A percentile compares a stretch with the other conserved stretches of the same genome.
These are phyloP conservation scores for Didymella segeticola DNA, from an alignment of 2,329 filamentous ascomycete species.

Conservation along the genomic window DNA sequence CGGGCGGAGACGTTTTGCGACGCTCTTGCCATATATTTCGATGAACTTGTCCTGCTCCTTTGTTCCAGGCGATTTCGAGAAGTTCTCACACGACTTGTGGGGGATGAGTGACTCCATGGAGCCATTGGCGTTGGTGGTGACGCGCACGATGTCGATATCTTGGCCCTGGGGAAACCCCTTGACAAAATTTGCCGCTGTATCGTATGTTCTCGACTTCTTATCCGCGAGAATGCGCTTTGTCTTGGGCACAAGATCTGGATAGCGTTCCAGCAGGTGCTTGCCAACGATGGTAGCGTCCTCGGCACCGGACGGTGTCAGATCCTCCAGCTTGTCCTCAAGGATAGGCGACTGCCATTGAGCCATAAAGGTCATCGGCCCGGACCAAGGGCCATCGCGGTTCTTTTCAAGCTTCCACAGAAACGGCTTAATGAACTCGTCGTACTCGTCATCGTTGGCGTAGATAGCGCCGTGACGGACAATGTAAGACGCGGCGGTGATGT, in stretches of 20 bases:
- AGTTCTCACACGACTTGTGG: conserved; percentile 45
- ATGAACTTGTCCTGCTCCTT: conserved; percentile 41
- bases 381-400: conserved; percentile 56
- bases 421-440: conserved; percentile 57
- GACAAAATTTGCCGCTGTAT: conserved; percentile 42
- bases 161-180: conserved; percentile 37
- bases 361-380: conserved; percentile 64
- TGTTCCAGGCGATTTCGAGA: conserved; percentile 40
- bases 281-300: conserved; percentile 65
- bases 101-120: conserved; percentile 42
- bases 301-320: conserved; percentile 37
- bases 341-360: conserved; percentile 63
- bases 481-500: conserved; percentile 57
- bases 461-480: conserved; percentile 59
- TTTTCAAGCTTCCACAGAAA: conserved; percentile 65
- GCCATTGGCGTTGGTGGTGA: conserved; percentile 38
- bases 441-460: conserved; percentile 59
- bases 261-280: conserved; percentile 63
- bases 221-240: conserved; percentile 40
- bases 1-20: conserved; percentile 32
- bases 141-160: conserved; percentile 43
- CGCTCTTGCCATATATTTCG: conserved; percentile 33
- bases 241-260: conserved; percentile 58
- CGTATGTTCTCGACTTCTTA: conserved; percentile 46
- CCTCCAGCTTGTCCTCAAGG: conserved; percentile 57